These are phyloP conservation scores for Tanacetum coccineum DNA, from an alignment of 129 eudicot genomes.

Conservation along the genomic window DNA sequence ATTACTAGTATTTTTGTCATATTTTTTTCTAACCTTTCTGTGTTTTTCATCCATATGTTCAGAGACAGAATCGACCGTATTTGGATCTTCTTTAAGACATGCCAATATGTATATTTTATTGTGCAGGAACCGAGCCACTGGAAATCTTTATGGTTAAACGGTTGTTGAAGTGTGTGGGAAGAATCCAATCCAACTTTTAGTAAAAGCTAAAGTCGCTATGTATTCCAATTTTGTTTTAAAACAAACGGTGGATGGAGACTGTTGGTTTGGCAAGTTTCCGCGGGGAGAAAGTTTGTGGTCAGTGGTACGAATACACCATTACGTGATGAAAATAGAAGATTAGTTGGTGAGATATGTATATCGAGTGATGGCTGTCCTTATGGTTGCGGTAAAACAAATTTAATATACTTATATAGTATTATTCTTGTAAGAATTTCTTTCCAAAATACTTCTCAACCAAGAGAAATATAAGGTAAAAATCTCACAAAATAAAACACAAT, in stretches of 20 bases:
- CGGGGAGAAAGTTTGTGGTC: conserved; percentile 43
- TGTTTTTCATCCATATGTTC: no score
- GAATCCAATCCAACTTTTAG: conserved; percentile 38
- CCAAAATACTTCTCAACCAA: no score
- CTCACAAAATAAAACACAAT: no score
- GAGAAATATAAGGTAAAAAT: no score
- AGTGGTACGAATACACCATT: conserved; percentile 52
- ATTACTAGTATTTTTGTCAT: no score
- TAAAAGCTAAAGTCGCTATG: conserved; percentile 21
- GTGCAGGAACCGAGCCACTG: conserved; percentile 70
- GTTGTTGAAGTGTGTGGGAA: conserved; percentile 56
- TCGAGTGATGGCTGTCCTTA: conserved; percentile 47
- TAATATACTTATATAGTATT: no score
- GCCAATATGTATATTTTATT: not conserved
- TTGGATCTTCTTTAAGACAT: no score
- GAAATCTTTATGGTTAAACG: conserved; percentile 57
- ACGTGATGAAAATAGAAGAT: conserved; percentile 48
- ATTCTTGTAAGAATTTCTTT: no score
- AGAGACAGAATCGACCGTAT: no score
- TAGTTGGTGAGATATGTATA: conserved; percentile 53
- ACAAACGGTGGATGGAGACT: conserved; percentile 39
- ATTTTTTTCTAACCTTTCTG: no score
- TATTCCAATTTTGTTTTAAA: conserved; percentile 32
- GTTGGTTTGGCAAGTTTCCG: conserved; percentile 77
- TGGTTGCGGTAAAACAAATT: no score